Percentiles rank a stretch among this genome's conserved stretches.
phyloP scores from a whole-genome alignment of 2,329 filamentous ascomycete genomes.

The Leptographium wingfieldii region DNA sequence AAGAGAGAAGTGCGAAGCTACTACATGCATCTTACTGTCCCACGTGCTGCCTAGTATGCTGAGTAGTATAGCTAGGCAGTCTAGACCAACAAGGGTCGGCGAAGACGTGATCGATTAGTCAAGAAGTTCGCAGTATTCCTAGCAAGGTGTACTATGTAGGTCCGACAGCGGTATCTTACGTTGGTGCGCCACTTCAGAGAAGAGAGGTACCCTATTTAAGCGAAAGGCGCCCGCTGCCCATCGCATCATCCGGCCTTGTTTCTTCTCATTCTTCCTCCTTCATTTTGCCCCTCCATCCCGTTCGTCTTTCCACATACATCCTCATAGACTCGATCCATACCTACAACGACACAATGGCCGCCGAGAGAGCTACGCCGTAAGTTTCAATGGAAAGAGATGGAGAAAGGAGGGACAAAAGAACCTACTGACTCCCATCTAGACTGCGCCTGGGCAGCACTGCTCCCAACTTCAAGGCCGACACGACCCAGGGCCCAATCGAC shows the following conservation, averaged over 20 bases:
- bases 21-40: too few species aligned
- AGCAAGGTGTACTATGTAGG: neutral
- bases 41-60: neutral
- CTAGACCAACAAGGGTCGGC: neutral
- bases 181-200: neutral
- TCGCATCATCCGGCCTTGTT: neutral
- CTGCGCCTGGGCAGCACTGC: conserved; percentile 55
- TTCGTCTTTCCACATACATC: neutral
- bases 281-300: neutral
- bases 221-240: neutral
- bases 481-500: conserved; percentile 64
- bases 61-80: neutral
- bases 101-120: conserved; percentile 13
- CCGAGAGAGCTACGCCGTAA: conserved; percentile 22
- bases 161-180: neutral
- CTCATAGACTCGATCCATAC: neutral
- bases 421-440: conserved; percentile 19
- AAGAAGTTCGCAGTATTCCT: neutral
- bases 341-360: conserved; percentile 19
- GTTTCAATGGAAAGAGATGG: conserved; percentile 6
- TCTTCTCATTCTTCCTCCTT: neutral
- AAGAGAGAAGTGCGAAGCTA: too few species aligned
- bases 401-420: neutral
- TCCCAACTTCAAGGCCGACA: conserved; percentile 75
- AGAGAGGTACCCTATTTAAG: neutral